phyloP scores from a whole-genome alignment of 768 basidiomycete genomes.

The Leccinum ochraceum region DNA sequence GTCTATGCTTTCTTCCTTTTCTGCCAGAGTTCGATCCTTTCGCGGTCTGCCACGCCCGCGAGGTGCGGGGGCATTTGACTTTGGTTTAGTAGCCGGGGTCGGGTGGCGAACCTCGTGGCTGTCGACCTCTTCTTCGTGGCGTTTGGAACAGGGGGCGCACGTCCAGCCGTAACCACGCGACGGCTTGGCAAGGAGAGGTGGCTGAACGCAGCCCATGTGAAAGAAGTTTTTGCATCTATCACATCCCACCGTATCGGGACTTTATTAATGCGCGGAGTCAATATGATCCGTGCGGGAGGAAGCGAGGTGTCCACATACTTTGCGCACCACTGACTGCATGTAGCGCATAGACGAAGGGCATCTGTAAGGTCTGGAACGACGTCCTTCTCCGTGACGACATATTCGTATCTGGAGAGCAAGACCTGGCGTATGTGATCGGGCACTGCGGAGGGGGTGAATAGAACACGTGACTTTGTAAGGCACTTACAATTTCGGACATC shows the following conservation, averaged over 20 bases:
- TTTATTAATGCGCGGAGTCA: conserved; percentile 38
- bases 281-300: conserved; percentile 19
- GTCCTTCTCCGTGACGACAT: conserved; percentile 93
- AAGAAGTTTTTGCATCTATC: conserved; percentile 91
- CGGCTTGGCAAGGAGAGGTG: conserved; percentile 87
- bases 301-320: conserved; percentile 52
- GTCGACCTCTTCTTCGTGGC: conserved; percentile 85
- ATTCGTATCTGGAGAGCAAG: conserved; percentile 85
- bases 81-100: conserved; percentile 55
- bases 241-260: conserved; percentile 84
- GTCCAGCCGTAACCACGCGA: conserved; percentile 98
- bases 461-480: conserved; percentile 23
- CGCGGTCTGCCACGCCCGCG: conserved; percentile 75
- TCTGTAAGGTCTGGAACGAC: conserved; percentile 90
- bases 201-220: conserved; percentile 93
- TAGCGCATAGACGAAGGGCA: conserved; percentile 77
- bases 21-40: conserved; percentile 71
- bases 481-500: conserved; percentile 86
- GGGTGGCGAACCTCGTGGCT: conserved; percentile 66
- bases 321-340: conserved; percentile 88
- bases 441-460: conserved; percentile 46
- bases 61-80: conserved; percentile 71
- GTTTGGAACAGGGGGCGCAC: conserved; percentile 88
- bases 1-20: conserved; percentile 73
- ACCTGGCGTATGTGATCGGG: conserved; percentile 79